phyloP scores from a whole-genome alignment of 345 rosid genomes.

The Euphorbia pulcherrima region DNA sequence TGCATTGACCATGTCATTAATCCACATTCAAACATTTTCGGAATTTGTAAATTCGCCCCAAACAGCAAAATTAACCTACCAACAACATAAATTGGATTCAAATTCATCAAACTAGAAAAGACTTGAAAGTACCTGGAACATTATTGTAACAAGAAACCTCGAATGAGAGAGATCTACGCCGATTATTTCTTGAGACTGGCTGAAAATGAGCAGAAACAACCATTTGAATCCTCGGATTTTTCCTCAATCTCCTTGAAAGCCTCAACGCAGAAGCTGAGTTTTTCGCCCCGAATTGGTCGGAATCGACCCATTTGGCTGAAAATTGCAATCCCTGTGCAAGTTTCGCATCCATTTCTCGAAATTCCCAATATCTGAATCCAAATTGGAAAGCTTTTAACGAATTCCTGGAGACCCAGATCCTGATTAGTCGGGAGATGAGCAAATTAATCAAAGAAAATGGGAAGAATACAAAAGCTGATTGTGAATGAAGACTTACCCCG shows the following conservation, averaged over 20 bases:
- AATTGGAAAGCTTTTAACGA: neutral
- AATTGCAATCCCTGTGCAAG: constrained; percentile 41
- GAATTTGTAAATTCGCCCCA: too few relatives aligned
- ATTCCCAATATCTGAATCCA: neutral
- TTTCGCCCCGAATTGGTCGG: constrained; percentile 28
- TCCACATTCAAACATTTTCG: neutral
- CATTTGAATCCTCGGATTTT: constrained; percentile 31
- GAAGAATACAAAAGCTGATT: too few relatives aligned
- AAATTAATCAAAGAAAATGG: too few relatives aligned
- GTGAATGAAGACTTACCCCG: neutral
- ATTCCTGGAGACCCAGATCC: neutral
- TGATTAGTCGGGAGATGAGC: neutral
- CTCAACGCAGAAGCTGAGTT: constrained; percentile 22
- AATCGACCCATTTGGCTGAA: constrained; percentile 37
- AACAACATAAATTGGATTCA: neutral
- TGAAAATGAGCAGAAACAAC: constrained; percentile 39
- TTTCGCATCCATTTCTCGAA: constrained; percentile 49
- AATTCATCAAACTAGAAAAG: neutral
- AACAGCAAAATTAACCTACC: neutral
- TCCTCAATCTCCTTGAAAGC: constrained; percentile 30
- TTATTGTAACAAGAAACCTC: constrained; percentile 45
- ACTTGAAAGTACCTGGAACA: constrained; percentile 42
- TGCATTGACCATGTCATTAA: neutral
- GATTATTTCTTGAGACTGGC: constrained; percentile 22
- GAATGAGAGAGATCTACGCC: constrained; percentile 18